Percentiles rank a stretch among this genome's conserved stretches.
phyloP scores from a whole-genome alignment of 2,329 filamentous ascomycete genomes.

The Hirsutella rhossiliensis region DNA sequence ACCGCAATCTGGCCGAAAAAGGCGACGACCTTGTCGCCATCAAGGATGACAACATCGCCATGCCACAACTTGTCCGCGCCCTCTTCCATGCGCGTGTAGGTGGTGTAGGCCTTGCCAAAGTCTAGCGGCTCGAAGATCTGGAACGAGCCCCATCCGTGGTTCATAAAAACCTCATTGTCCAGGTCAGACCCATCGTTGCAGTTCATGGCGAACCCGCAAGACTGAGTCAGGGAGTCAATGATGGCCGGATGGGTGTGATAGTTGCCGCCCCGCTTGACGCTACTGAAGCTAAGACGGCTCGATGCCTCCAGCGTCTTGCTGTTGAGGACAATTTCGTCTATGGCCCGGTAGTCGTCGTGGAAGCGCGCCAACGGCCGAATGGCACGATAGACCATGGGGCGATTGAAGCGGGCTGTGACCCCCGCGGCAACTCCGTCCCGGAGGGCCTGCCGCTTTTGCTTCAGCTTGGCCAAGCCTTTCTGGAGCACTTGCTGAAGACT shows the following conservation, averaged over 20 bases:
- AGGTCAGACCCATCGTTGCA: constrained; percentile 43
- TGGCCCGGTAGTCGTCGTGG: constrained; percentile 4
- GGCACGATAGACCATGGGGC: constrained; percentile 3
- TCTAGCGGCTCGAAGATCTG: constrained; percentile 35
- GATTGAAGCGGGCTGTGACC: constrained; percentile 2
- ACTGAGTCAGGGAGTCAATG: constrained; percentile 6
- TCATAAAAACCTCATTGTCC: constrained; percentile 40
- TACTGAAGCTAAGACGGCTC: constrained; percentile 1
- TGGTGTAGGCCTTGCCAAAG: constrained; percentile 34
- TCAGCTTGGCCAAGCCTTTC: neutral
- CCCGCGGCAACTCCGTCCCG: constrained; percentile 1
- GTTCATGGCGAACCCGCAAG: constrained; percentile 41
- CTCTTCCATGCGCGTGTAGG: constrained; percentile 39
- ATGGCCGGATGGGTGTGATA: constrained; percentile 4
- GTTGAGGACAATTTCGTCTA: constrained; percentile 5
- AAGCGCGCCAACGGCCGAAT: constrained; percentile 2
- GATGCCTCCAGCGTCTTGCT: constrained; percentile 2
- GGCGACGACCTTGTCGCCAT: constrained; percentile 36
- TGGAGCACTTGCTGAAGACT: neutral
- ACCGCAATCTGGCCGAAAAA: constrained; percentile 27
- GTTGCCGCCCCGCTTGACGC: constrained; percentile 2
- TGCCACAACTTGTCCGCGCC: constrained; percentile 27
- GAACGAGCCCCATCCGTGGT: constrained; percentile 43
- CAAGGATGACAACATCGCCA: constrained; percentile 43
- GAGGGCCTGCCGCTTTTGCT: constrained; percentile 1